Conservation (phyloP, 441 rosid genomes). For the Biscutella laevigata region DNA sequence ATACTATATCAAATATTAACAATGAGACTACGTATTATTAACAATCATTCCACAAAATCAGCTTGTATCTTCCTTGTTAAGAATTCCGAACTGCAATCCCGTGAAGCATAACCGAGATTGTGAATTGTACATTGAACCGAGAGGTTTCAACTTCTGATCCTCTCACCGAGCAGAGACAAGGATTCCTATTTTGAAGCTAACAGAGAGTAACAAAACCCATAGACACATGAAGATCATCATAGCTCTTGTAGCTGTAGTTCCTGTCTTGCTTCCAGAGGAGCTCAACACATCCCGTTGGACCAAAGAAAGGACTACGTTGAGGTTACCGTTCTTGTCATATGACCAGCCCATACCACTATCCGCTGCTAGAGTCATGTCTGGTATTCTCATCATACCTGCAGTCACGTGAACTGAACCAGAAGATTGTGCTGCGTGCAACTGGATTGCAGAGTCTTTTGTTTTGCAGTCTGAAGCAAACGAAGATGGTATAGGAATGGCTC, state of each 20-base stretch:
- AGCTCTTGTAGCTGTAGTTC: slow-evolving; percentile 37
- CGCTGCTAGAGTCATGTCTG: slow-evolving; percentile 21
- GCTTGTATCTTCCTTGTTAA: no score
- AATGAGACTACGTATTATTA: no score
- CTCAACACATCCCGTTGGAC: slow-evolving; percentile 34
- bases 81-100: no score
- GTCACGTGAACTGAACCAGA: slow-evolving; percentile 77
- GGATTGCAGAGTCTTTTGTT: slow-evolving; percentile 55
- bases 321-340: slow-evolving; percentile 51
- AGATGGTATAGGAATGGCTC: slow-evolving; percentile 67
- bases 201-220: slow-evolving; percentile 59
- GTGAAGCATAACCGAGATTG: no score
- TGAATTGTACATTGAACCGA: no score
- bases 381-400: slow-evolving; percentile 88
- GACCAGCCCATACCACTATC: slow-evolving; percentile 52
- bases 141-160: slow-evolving; percentile 10
- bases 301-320: slow-evolving; percentile 31
- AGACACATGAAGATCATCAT: slow-evolving; percentile 51
- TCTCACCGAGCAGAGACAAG: slow-evolving; percentile 47
- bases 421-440: slow-evolving; percentile 52
- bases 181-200: slow-evolving; percentile 52
- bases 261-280: slow-evolving; percentile 32
- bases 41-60: no score
- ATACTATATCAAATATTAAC: no score
- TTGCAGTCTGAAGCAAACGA: slow-evolving; percentile 80